Evolutionary conservation across 805 yeast genomes (phyloP), one percentile per base, ranked within the genome.

Genomic region (Soucietia sequanensis): DNA sequence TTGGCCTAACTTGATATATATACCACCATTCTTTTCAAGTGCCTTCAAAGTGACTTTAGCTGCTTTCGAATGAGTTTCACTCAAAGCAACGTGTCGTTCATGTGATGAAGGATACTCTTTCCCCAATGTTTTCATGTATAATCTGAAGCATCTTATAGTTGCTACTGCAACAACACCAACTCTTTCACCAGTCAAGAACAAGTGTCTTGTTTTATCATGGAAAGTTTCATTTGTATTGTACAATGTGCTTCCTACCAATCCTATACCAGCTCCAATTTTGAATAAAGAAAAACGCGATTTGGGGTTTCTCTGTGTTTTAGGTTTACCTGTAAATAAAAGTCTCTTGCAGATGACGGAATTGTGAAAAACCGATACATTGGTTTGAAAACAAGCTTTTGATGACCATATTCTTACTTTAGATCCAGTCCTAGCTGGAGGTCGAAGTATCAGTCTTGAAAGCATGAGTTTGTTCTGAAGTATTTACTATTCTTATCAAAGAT

Each of bases 1-100:
- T 57, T 93, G 99, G 9, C 99, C 99, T 28, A 93, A 65, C 58
- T 93, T 93, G 58, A 93, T 93, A 58, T 82, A 93, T 6, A 93
- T 73, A 1, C 99, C 99, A 12, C 96, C 97, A 52, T 93, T 93
- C 20, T 67, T 68, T 52, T 86, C 89, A 23, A 93, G 62, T 0
- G 97, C 96, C 27, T 65, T 60, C 37, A 87, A 67, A 0, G 99
- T 87, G 35, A 89, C 79, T 8, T 66, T 52, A 0, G 99, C 97
- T 31, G 96, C 89, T 37, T 66, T 65, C 38, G 66, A 56, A 55
- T 93, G 98, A 27, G 95, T 84, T 26, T 68, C 58, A 5, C 75
- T 59, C 32, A 91, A 58, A 1, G 81, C 91, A 4, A 51, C 45
- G 2, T 57, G 47, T 30, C 81, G 72, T 4, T 75, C 80, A 6